Evolutionary conservation across 2,329 filamentous ascomycete genomes (phyloP).

Genomic region (Neophaeococcomyces aloes): DNA sequence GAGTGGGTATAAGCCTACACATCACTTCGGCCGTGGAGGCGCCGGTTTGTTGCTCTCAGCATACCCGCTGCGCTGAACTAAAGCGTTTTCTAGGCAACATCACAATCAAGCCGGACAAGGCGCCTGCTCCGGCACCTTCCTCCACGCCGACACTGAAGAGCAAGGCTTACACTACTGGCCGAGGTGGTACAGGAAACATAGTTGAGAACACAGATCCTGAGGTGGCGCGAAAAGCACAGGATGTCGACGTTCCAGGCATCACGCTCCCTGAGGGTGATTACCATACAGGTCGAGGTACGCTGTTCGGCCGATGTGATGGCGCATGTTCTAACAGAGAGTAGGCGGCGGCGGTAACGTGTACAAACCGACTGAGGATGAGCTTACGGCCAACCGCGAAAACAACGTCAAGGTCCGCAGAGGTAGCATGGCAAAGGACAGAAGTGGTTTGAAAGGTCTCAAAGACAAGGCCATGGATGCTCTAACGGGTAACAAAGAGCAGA

Average conservation of each 20-base stretch:
- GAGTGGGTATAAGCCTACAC: background rate
- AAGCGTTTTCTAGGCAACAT: constrained; percentile 49
- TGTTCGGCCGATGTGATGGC: background rate
- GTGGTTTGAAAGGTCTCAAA: constrained; percentile 33
- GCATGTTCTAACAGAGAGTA: constrained; percentile 6
- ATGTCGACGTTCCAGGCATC: constrained; percentile 52
- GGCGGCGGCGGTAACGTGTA: constrained; percentile 23
- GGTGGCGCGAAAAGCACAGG: constrained; percentile 67
- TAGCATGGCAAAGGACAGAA: constrained; percentile 20
- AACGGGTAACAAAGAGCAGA: constrained; percentile 1
- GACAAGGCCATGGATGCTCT: constrained; percentile 44
- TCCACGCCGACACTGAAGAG: constrained; percentile 74
- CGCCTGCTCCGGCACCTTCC: constrained; percentile 52
- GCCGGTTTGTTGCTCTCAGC: constrained; percentile 13
- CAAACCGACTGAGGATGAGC: constrained; percentile 22
- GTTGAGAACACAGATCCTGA: constrained; percentile 54
- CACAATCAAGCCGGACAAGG: constrained; percentile 39
- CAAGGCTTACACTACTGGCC: constrained; percentile 76
- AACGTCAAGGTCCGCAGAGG: constrained; percentile 24
- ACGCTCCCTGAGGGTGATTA: constrained; percentile 31
- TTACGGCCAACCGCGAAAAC: constrained; percentile 24
- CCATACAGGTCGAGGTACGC: constrained; percentile 35
- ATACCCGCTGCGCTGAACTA: background rate
- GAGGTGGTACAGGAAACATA: constrained; percentile 85
- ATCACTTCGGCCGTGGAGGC: constrained; percentile 17